Percentiles rank a stretch among this genome's conserved stretches.
These are phyloP conservation scores for Kregervanrija delftensis DNA, from an alignment of 805 yeast genomes.

Conservation along the genomic window DNA sequence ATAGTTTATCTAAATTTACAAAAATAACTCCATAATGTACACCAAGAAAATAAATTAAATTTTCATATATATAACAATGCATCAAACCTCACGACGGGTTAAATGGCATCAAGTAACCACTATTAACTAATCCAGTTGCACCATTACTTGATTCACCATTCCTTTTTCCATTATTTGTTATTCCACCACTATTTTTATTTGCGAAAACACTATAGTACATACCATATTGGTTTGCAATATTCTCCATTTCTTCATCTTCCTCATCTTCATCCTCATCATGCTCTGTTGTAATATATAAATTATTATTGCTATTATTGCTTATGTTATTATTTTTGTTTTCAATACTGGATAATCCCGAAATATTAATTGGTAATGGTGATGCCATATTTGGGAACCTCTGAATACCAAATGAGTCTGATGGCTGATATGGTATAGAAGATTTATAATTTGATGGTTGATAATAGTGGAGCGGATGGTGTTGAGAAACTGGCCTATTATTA, in stretches of 20 bases:
- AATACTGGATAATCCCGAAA: constrained; percentile 6
- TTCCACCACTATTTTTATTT: constrained; percentile 11
- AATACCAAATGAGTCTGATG: constrained; percentile 14
- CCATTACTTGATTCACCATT: constrained; percentile 1
- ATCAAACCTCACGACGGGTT: constrained; percentile 21
- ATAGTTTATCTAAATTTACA: neutral
- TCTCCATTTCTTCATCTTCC: constrained; percentile 27
- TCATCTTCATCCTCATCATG: constrained; percentile 16
- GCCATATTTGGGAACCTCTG: constrained; percentile 13
- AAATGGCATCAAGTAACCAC: constrained; percentile 25
- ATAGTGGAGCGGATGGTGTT: constrained; percentile 47
- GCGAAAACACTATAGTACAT: constrained; percentile 26
- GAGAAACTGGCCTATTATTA: constrained; percentile 37
- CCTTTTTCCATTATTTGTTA: neutral
- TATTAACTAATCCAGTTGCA: constrained; percentile 8
- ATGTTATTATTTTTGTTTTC: neutral
- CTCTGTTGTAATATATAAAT: constrained; percentile 7
- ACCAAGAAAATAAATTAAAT: no score
- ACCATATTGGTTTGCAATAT: constrained; percentile 29
- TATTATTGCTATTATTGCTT: constrained; percentile 6
- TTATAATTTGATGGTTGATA: constrained; percentile 21
- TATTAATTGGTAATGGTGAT: constrained; percentile 7
- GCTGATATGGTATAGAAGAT: constrained; percentile 12
- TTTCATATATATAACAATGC: no score
- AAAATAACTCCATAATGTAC: no score